These are phyloP conservation scores for Ligustrum vulgare DNA, from an alignment of 257 asterid genomes.

Conservation along the genomic window DNA sequence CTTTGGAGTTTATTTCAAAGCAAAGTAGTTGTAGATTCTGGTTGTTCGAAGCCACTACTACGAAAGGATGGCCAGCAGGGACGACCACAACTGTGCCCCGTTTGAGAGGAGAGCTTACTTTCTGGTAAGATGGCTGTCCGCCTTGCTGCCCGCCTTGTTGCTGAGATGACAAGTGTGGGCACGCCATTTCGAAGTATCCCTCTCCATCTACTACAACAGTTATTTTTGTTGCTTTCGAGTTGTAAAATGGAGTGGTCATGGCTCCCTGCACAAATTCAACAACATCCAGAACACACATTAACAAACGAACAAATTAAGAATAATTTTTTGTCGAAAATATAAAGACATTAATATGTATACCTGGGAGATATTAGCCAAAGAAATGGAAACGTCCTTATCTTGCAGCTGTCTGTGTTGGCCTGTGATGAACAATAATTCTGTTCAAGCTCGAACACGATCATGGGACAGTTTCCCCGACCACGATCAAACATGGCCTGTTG, in stretches of 20 bases:
- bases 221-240: conserved; percentile 55
- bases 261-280: conserved; percentile 51
- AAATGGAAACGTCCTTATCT: conserved; percentile 46
- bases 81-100: conserved; percentile 51
- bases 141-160: conserved; percentile 7
- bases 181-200: conserved; percentile 75
- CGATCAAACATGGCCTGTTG: too few species aligned
- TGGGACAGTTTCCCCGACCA: too few species aligned
- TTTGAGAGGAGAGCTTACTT: conserved; percentile 36
- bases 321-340: too few species aligned
- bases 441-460: too few species aligned
- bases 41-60: conserved; percentile 46
- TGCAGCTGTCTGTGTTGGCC: conserved; percentile 33
- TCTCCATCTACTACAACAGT: conserved; percentile 41
- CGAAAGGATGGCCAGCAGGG: conserved; percentile 79
- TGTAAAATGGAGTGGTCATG: conserved; percentile 54
- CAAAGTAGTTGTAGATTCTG: conserved; percentile 52
- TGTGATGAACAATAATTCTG: too few species aligned
- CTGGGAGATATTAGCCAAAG: conserved; percentile 50
- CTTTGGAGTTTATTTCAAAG: conserved; percentile 48
- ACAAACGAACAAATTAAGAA: too few species aligned
- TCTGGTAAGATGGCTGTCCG: conserved; percentile 32
- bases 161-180: conserved; percentile 50
- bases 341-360: conserved; percentile 23
- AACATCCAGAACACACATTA: too few species aligned